Percentiles rank a stretch among this genome's conserved stretches.
These are phyloP conservation scores for Neopestalotiopsis sp. DNA, from an alignment of 2,329 filamentous ascomycete genomes.

Conservation along the genomic window DNA sequence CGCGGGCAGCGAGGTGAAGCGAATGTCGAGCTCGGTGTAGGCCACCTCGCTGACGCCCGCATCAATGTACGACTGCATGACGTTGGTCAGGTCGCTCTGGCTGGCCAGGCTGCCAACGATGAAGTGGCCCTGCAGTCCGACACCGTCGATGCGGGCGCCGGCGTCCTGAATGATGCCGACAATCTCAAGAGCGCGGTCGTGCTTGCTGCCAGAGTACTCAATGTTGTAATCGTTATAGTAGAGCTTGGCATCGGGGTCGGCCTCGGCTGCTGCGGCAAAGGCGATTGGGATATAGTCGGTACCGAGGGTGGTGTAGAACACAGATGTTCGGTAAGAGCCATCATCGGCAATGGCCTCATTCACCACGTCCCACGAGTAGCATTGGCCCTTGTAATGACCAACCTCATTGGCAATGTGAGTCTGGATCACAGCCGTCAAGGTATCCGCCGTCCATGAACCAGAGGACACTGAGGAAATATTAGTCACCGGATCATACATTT, in stretches of 20 bases:
- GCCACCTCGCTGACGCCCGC: slow-evolving; percentile 59
- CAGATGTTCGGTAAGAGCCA: slow-evolving; percentile 54
- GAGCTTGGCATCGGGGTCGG: slow-evolving; percentile 61
- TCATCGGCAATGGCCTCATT: slow-evolving; percentile 68
- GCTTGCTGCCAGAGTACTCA: slow-evolving; percentile 56
- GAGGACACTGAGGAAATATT: slow-evolving; percentile 25
- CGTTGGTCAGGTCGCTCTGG: slow-evolving; percentile 47
- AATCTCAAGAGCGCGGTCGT: slow-evolving; percentile 47
- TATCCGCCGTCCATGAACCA: slow-evolving; percentile 60
- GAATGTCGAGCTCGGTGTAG: slow-evolving; percentile 67
- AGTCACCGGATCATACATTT: not conserved
- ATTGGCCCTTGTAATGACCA: slow-evolving; percentile 62
- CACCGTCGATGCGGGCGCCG: slow-evolving; percentile 64
- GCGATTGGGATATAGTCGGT: slow-evolving; percentile 62
- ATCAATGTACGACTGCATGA: slow-evolving; percentile 54
- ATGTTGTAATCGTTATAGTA: slow-evolving; percentile 66
- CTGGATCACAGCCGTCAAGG: slow-evolving; percentile 60
- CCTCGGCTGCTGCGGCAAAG: slow-evolving; percentile 59
- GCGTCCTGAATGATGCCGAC: slow-evolving; percentile 50
- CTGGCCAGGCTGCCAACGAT: slow-evolving; percentile 57
- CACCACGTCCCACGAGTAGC: slow-evolving; percentile 69
- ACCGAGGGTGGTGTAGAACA: slow-evolving; percentile 62
- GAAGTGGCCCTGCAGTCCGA: slow-evolving; percentile 67
- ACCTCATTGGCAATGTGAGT: slow-evolving; percentile 66
- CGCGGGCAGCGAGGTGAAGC: slow-evolving; percentile 51